These are phyloP conservation scores for Cryomyces antarcticus DNA, from an alignment of 495 filamentous ascomycete species.

Conservation along the genomic window DNA sequence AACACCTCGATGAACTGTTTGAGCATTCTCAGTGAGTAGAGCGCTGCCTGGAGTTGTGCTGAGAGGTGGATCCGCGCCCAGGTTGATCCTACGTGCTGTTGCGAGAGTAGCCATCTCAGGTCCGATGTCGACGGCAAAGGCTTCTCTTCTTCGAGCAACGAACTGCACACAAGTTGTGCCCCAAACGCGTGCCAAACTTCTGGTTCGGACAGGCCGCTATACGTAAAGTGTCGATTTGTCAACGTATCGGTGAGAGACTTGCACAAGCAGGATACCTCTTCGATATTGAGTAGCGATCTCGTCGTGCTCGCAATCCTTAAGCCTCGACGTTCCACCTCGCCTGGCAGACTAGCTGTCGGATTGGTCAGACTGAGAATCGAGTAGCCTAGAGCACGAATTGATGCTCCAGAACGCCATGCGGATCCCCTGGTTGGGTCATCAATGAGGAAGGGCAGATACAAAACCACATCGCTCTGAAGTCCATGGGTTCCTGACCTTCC, in stretches of 20 bases:
- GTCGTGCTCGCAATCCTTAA: not conserved
- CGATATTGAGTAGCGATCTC: not conserved
- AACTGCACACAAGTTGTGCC: not conserved
- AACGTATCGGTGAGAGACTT: constrained; percentile 2
- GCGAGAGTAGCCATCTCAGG: not conserved
- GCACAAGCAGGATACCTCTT: not conserved
- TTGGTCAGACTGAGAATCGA: constrained; percentile 18
- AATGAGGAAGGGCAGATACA: constrained; percentile 38
- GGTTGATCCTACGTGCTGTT: not conserved
- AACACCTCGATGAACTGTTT: constrained; percentile 29
- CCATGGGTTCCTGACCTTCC: no score
- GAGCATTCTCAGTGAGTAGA: constrained; percentile 47
- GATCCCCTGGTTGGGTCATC: constrained; percentile 38
- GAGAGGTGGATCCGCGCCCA: constrained; percentile 46
- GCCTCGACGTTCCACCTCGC: not conserved
- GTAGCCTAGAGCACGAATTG: constrained; percentile 36
- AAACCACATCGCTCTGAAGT: constrained; percentile 3
- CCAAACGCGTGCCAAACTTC: not conserved
- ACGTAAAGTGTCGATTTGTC: not conserved
- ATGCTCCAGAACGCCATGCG: constrained; percentile 39
- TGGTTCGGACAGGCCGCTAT: not conserved
- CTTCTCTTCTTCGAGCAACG: not conserved
- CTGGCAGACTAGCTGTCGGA: not conserved
- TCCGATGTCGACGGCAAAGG: not conserved
- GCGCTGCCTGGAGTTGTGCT: constrained; percentile 39